Evolutionary conservation across 345 rosid species (phyloP).

Genomic region (Ceriops tagal): DNA sequence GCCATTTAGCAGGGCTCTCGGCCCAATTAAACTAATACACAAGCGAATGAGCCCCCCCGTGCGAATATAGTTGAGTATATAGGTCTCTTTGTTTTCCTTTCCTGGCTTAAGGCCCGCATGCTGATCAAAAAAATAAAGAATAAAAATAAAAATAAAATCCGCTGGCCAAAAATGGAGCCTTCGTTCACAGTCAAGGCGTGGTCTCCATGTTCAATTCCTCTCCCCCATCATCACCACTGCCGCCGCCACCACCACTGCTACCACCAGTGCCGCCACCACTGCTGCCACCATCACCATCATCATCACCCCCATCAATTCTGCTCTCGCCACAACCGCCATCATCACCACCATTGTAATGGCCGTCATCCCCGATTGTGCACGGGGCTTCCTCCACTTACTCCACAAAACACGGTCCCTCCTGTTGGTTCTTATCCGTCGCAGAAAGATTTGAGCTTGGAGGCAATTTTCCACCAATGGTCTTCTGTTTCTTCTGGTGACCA

Average conservation of each 20-base stretch:
- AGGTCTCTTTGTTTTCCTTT: too few species aligned
- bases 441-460: conserved; percentile 8
- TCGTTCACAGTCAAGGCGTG: conserved; percentile 5
- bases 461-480: neutral
- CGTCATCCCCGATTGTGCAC: conserved; percentile 12
- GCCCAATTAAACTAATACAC: too few species aligned
- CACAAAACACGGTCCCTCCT: conserved; percentile 4
- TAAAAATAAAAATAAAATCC: too few species aligned
- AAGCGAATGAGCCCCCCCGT: too few species aligned
- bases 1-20: too few species aligned
- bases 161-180: conserved; percentile 16
- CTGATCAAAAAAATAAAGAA: too few species aligned
- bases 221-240: conserved; percentile 21
- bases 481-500: neutral
- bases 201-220: conserved; percentile 8
- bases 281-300: neutral
- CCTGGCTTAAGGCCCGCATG: too few species aligned
- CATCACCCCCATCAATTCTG: neutral
- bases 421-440: conserved; percentile 7
- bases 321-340: conserved; percentile 18
- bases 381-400: conserved; percentile 9
- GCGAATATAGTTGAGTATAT: too few species aligned
- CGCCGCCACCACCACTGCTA: neutral
- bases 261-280: neutral
- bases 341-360: conserved; percentile 12